Base-by-base conservation (phyloP, 1,284 basidiomycete genomes). In the Leucoagaricus sp. region DNA sequence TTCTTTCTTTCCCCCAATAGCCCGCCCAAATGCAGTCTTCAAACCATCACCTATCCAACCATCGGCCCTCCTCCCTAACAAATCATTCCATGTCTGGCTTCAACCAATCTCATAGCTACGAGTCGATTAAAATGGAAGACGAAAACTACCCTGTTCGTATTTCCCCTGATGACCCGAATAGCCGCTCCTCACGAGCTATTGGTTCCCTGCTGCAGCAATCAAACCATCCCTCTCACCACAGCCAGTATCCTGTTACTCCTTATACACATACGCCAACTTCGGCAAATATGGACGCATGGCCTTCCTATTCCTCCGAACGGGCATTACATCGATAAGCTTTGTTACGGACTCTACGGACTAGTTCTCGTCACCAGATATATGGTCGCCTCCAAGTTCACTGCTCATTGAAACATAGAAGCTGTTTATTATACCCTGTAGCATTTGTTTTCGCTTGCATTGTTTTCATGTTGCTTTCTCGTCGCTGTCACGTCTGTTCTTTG, bases 61-160 rank as follows among this genome's bases (percentile, higher is more conserved):
- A 79, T 38, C 76, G 78, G 15, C 71, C 1, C 63, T 75, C 19
- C 58, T 77, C 52, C 68, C 73, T 15, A 72, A 69, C 59, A 4
- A 72, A 75, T 38, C 71, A 73, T 60, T 58, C 66, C 26, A 61
- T 75, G 55, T 66, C 74, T 29, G 66, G 61, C 49, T 76, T 76
- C 61, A 67, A 73, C 17, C 65, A 69, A 13, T 60, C 73, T 25
- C 67, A 72, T 53, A 76, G 78, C 58, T 80, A 83, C 59, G 71
- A 70, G 7, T 66, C 75, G 15, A 82, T 84, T 55, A 84, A 84
- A 62, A 80, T 87, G 53, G 87, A 89, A 69, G 87, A 89, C 55
- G 86, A 88, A 36, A 72, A 77, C 58, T 86, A 86, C 59, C 70
- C 71, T 60, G 85, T 86, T 67, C 65, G 82, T 71, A 49, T 45